Base-by-base conservation (phyloP, 2,329 filamentous ascomycete genomes). In the Botrytis cinerea region DNA sequence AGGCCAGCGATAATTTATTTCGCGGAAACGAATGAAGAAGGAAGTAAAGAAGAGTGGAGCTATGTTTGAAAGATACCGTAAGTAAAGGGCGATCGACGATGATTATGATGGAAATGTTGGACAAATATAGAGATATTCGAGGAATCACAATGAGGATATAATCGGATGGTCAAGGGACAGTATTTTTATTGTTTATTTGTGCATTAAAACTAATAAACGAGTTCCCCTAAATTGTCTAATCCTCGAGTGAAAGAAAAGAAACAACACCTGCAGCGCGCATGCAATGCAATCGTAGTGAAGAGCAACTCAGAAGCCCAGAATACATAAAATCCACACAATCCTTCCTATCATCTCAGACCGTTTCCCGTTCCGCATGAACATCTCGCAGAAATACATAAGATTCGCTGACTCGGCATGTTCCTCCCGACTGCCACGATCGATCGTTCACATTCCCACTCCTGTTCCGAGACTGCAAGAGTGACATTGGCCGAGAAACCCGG, bases 51-150 rank as follows among this genome's bases (percentile, higher is more conserved):
- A 14, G 57, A n/a, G 22, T 25, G 35, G 35, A 16, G 4, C 18
- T 4, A 18, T 40, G 22, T 61, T 61, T 40, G 35, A 61, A 8
- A 35, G 3, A 61, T 40, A 40, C 5, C 6, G 35, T 2, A 35
- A 61, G 59, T 0, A 35, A 0, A 0, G 9, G 0, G 18, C 2
- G 12, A 2, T n/a, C 0, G 35, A 6, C 16, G 6, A 61, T 16
- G 18, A 35, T 57, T 14, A 28, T 7, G 2, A 54, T 16, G n/a
- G n/a, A 28, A n/a, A 28, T 28, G 2, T 9, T 8, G 9, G n/a
- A 2, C 18, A 18, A 18, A 18, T 9, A 4, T 1, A 35, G 14
- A 61, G 4, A 60, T 7, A 60, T 32, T 18, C 4, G 4, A 20
- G 57, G 1, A 60, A 57, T 60, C 28, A 35, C 20, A 22, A 35